Base-by-base conservation (phyloP, 1,284 basidiomycete genomes). In the Lentinus polychrous region DNA sequence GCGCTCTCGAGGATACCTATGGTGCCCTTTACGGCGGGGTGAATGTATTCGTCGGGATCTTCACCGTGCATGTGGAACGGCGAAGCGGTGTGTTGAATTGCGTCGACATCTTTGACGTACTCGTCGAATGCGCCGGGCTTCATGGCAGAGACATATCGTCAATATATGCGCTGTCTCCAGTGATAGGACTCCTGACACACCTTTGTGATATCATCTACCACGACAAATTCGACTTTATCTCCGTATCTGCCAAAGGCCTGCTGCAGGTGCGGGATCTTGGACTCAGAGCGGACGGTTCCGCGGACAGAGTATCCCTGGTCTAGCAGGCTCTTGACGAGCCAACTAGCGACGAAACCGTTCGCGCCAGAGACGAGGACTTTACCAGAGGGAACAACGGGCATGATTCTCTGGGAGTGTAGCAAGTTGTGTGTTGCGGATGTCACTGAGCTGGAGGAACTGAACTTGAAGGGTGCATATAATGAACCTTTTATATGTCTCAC, bases 71-170 rank as follows among this genome's bases (percentile, higher is more conserved):
- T 59, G 41, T 58, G 52, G 48, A 65, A 67, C 5, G 70, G 70
- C 5, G 67, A 68, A 4, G 70, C 70, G 23, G 65, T 68, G 60
- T 74, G 71, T 17, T 65, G 63, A 11, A 73, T 63, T 10, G 57
- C 65, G 35, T 69, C 64, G 17, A 71, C 63, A 8, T 61, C 70
- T 50, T 66, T 61, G 48, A 72, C 66, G 2, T 63, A 65, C 35
- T 66, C 63, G 45, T 68, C 65, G 50, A 70, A 71, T 2, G 52
- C 51, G n/a, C 77, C 79, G 7, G 75, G 70, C 78, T 79, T 51
- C 6, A 37, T 20, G 14, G 32, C 20, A 7, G 22, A 33, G 31
- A 11, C 27, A 12, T 17, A 10, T 18, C 8, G n/a, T 33, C 14
- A 33, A 22, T 12, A 31, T 3, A 18, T 43, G 23, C 18, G 10